Percentiles rank a stretch among this genome's conserved stretches.
These are phyloP conservation scores for Lentinula raphanica DNA, from an alignment of 768 basidiomycete genomes.

Conservation along the genomic window DNA sequence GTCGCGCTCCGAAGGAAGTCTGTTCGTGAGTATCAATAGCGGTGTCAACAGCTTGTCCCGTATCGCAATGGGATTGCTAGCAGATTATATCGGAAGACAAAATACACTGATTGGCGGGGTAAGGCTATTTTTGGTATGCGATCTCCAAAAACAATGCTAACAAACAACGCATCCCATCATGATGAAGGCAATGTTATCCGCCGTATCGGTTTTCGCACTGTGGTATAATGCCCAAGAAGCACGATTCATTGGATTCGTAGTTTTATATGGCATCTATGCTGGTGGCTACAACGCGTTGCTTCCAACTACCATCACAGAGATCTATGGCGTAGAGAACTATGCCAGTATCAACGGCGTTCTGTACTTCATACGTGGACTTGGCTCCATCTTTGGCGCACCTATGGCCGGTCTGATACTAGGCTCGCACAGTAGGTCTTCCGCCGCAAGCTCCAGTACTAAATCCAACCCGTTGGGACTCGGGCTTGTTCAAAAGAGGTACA, in stretches of 20 bases:
- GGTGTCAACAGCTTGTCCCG: slow-evolving; percentile 38
- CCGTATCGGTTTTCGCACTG: slow-evolving; percentile 33
- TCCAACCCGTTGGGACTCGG: not conserved
- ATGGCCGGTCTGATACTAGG: slow-evolving; percentile 37
- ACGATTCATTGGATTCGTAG: slow-evolving; percentile 34
- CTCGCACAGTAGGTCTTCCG: slow-evolving; percentile 20
- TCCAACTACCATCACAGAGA: slow-evolving; percentile 38
- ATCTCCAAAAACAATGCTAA: not conserved
- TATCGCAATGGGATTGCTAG: slow-evolving; percentile 34
- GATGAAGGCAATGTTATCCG: slow-evolving; percentile 32
- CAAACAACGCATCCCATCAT: not conserved
- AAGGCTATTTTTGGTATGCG: slow-evolving; percentile 21
- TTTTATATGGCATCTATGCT: slow-evolving; percentile 37
- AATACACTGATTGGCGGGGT: slow-evolving; percentile 29
- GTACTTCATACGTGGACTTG: slow-evolving; percentile 38
- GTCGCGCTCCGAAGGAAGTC: slow-evolving; percentile 29
- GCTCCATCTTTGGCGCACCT: slow-evolving; percentile 36
- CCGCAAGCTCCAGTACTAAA: not conserved
- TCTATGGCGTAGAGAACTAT: slow-evolving; percentile 39
- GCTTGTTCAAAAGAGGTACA: slow-evolving; percentile 25
- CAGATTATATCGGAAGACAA: slow-evolving; percentile 37
- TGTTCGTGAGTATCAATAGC: slow-evolving; percentile 36
- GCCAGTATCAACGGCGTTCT: slow-evolving; percentile 35
- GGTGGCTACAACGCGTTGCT: slow-evolving; percentile 41
- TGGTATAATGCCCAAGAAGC: slow-evolving; percentile 34